Evolutionary conservation across 2,329 filamentous ascomycete genomes (phyloP).

Genomic region (Epichloe bromicola): DNA sequence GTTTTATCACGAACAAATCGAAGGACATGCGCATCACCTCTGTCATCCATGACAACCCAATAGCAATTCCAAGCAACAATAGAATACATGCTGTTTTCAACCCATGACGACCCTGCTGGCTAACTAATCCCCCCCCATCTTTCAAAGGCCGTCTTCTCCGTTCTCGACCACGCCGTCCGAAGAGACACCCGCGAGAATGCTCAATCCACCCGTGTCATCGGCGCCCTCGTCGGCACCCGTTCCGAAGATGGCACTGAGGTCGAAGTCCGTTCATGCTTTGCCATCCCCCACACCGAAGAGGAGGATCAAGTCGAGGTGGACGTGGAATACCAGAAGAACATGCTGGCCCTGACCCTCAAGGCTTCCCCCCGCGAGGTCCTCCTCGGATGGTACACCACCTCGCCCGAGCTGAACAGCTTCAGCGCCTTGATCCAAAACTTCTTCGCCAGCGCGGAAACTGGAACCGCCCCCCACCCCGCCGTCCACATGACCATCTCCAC

Average conservation of each 20-base stretch:
- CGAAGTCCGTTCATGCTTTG: constrained; percentile 91
- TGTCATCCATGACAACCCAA: neutral
- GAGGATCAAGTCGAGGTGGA: constrained; percentile 98
- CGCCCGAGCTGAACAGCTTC: constrained; percentile 94
- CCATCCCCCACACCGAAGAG: constrained; percentile 95
- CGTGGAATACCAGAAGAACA: constrained; percentile 99
- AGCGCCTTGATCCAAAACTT: constrained; percentile 97
- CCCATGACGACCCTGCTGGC: neutral
- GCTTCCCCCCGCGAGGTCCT: constrained; percentile 83
- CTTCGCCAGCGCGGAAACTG: constrained; percentile 92
- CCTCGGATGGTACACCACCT: constrained; percentile 97
- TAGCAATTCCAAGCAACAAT: neutral
- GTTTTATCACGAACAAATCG: neutral
- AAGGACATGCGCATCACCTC: neutral
- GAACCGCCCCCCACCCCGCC: constrained; percentile 96
- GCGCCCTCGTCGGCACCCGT: constrained; percentile 82
- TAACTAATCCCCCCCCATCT: constrained; percentile 1
- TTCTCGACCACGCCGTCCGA: constrained; percentile 89
- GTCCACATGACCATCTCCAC: constrained; percentile 93
- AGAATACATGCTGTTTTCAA: neutral
- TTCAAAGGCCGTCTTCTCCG: constrained; percentile 51
- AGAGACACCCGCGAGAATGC: constrained; percentile 55
- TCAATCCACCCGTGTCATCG: constrained; percentile 91
- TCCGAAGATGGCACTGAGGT: constrained; percentile 96
- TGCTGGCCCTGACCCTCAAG: constrained; percentile 89